Base-by-base conservation (phyloP, 2,329 filamentous ascomycete genomes). In the Pestalotiopsis sp. region DNA sequence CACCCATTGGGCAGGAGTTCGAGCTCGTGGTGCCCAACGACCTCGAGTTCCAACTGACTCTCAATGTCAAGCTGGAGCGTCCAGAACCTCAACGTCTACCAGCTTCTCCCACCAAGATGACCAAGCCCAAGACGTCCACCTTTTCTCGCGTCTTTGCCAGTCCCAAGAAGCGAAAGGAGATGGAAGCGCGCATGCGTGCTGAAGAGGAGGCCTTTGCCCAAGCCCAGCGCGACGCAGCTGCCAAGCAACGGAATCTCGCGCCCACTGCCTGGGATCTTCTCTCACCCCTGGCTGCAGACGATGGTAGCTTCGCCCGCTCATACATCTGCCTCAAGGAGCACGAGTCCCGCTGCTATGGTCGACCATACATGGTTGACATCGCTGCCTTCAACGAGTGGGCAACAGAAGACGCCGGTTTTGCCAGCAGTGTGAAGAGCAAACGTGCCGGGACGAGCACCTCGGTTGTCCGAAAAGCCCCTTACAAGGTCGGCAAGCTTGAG, bases 331-430 rank as follows among this genome's bases (percentile, higher is more conserved):
- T 99, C 64, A 96, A 95, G 78, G 94, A 97, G 77, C 94, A 98
- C 76, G 96, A 99, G 80, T 85, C 89, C 66, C 87, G 91, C 70
- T 96, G 94, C 76, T 99, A 92, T 75, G 96, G 96, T 44, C 91
- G 96, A 20, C 94, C 94, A 9, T 91, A 95, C 75, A 91, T 90
- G 70, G 93, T 94, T 17, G 94, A 98, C 73, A 90, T 98, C 67
- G 92, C 94, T 20, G 97, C 94, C 81, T 99, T 98, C 87, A 99
- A 99, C 76, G 96, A 99, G 82, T 99, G 96, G 96, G 96, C 96
- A 0, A 90, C 92, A 3, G 96, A 99, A 77, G 93, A 96, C 73
- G 89, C 88, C 10, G 85, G 85, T 26, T 91, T 91, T 69, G 89
- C 91, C 4, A 97, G 90, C 75, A 98, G 94, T 79, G 92, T 97